Evolutionary conservation across 495 filamentous ascomycete genomes (phyloP), one percentile per base, ranked within the genome.

Genomic region (Filosporella fistucella): DNA sequence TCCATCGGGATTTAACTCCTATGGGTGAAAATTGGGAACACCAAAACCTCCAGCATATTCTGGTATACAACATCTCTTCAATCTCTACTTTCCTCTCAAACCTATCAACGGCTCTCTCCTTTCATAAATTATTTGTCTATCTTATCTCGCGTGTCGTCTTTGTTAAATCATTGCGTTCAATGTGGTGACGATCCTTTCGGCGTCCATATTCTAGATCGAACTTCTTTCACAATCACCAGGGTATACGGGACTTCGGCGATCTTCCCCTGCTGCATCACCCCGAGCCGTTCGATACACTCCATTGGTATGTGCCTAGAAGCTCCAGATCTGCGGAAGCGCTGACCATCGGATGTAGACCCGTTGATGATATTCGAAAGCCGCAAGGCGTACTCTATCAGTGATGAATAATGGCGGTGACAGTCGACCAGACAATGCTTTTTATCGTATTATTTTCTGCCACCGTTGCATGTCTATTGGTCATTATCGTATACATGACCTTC

Each of bases 401-500:
- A 21, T 8, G 17, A 30, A 32, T 43, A 14, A 44, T 43, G 43
- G 25, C 28, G 35, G 17, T 34, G n/a, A 49, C 38, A 16, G 34
- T 54, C n/a, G 25, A 18, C 25, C 51, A 54, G 24, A 14, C 23
- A 9, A 14, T 44, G 7, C 12, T 45, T 10, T 39, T 54, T 16
- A 20, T 54, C 20, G 25, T 49, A 16, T 16, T 54, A 6, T 47
- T 42, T 14, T 54, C 44, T 8, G 34, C 35, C 23, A 49, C 36
- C 16, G 45, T 38, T 9, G 17, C 24, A 8, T 54, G 45, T 23
- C 17, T 49, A 2, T 11, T 49, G 6, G 22, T 28, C 13, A 45
- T 41, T 13, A 18, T 45, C 3, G 18, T 45, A 14, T 54, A 54
- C 25, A 54, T 54, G 51, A 23, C 40, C 17, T 29, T 45, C 13